Evolutionary conservation across 2,329 filamentous ascomycete species (phyloP).

Genomic region (Fulvia fulva): DNA sequence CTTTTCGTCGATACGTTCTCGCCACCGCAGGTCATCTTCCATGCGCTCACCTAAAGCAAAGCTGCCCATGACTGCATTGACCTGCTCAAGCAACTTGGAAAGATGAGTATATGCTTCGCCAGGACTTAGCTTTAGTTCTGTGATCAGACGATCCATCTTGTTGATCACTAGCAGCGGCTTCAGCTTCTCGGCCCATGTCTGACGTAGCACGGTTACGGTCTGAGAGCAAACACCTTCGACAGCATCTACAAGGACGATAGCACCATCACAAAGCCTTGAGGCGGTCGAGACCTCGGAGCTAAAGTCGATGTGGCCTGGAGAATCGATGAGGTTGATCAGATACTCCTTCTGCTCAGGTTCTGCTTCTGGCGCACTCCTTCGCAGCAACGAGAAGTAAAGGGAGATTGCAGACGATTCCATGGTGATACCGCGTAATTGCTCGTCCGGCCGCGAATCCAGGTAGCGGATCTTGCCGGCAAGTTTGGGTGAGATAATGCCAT

Average conservation of each 20-base stretch:
- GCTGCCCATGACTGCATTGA: slow-evolving; percentile 94
- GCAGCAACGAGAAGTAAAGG: slow-evolving; percentile 86
- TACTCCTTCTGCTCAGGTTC: slow-evolving; percentile 71
- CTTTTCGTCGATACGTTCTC: slow-evolving; percentile 84
- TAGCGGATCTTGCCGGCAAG: slow-evolving; percentile 97
- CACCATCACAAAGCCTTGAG: slow-evolving; percentile 88
- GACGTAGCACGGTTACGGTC: slow-evolving; percentile 91
- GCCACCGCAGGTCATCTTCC: slow-evolving; percentile 96
- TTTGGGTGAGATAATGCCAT: slow-evolving; percentile 98
- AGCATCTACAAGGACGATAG: slow-evolving; percentile 89
- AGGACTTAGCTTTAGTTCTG: slow-evolving; percentile 90
- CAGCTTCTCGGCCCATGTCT: slow-evolving; percentile 92
- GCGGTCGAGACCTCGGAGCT: slow-evolving; percentile 97
- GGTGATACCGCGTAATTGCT: slow-evolving; percentile 95
- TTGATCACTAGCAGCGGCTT: slow-evolving; percentile 95
- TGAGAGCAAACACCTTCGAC: slow-evolving; percentile 98
- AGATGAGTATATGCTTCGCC: slow-evolving; percentile 85
- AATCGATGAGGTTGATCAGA: slow-evolving; percentile 95
- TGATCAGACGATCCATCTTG: slow-evolving; percentile 94
- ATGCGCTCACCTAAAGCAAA: slow-evolving; percentile 98
- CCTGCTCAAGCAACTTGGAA: slow-evolving; percentile 84
- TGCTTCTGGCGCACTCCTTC: slow-evolving; percentile 59
- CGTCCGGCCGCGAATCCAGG: slow-evolving; percentile 91
- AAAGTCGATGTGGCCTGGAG: slow-evolving; percentile 96
- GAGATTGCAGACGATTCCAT: slow-evolving; percentile 99